phyloP scores from a whole-genome alignment of 73 alveolate species.

The Symbiodinium pilosum region DNA sequence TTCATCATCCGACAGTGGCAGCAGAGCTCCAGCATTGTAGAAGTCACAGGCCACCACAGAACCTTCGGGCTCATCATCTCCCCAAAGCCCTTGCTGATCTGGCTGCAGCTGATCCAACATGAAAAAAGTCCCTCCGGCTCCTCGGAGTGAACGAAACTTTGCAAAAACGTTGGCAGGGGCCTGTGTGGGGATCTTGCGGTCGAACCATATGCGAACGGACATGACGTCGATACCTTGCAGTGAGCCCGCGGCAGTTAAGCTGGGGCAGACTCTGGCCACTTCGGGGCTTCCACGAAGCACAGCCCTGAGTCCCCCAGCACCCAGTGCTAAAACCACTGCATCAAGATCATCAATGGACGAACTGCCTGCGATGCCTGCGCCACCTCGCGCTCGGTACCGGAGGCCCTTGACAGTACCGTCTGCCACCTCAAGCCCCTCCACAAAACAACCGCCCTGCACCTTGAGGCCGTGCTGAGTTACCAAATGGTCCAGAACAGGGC shows the following conservation, averaged over 20 bases:
- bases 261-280: conserved; percentile 59
- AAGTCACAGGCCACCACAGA: conserved; percentile 94
- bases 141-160: conserved; percentile 52
- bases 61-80: conserved; percentile 42
- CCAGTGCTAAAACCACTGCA: conserved; percentile 84
- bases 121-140: conserved; percentile 94
- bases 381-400: neutral
- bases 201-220: conserved; percentile 88
- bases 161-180: conserved; percentile 89
- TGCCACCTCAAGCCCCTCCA: conserved; percentile 27
- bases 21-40: conserved; percentile 89
- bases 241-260: conserved; percentile 36
- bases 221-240: conserved; percentile 58
- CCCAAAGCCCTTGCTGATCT: conserved; percentile 71
- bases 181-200: conserved; percentile 53
- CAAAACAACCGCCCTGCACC: conserved; percentile 44
- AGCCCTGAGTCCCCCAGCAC: conserved; percentile 81
- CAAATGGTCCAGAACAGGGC: conserved; percentile 65
- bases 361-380: neutral
- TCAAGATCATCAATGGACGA: conserved; percentile 19
- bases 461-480: conserved; percentile 60
- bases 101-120: conserved; percentile 92
- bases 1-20: conserved; percentile 77
- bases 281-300: conserved; percentile 63
- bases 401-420: neutral